Conservation (phyloP, 805 yeast species). For the Candida quercuum region DNA sequence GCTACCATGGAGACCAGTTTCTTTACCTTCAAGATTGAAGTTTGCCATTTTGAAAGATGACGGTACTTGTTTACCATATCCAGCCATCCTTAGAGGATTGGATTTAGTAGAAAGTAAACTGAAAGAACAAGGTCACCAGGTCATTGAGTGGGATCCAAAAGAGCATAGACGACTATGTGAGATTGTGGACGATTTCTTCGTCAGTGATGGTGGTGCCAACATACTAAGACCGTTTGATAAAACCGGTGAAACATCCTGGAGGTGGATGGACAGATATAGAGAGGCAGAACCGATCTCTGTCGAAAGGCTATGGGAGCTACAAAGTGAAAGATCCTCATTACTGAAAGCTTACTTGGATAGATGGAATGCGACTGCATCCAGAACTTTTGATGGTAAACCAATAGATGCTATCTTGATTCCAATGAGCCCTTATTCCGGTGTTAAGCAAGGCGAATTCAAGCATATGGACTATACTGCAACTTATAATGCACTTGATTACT, state of each 20-base stretch:
- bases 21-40: conserved; percentile 31
- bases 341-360: conserved; percentile 34
- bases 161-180: conserved; percentile 31
- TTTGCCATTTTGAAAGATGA: conserved; percentile 39
- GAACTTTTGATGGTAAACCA: conserved; percentile 33
- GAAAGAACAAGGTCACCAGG: conserved; percentile 42
- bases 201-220: conserved; percentile 35
- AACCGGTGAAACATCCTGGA: conserved; percentile 42
- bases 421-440: conserved; percentile 29
- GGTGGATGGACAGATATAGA: conserved; percentile 35
- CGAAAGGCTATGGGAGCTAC: conserved; percentile 38
- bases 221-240: conserved; percentile 27
- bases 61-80: conserved; percentile 40
- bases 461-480: conserved; percentile 43
- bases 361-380: conserved; percentile 33
- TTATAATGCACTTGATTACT: conserved; percentile 50
- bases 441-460: conserved; percentile 21
- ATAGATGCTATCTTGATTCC: conserved; percentile 47
- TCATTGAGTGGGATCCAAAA: conserved; percentile 42
- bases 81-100: conserved; percentile 44
- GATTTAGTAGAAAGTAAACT: conserved; percentile 26
- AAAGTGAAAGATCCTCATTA: conserved; percentile 33
- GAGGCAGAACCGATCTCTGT: conserved; percentile 30
- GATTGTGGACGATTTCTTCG: conserved; percentile 30
- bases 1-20: conserved; percentile 36